A percentile compares a stretch with the other conserved stretches of the same genome.
Conservation (phyloP, 371 early-diverging fungal genomes). For the Fennellomyces sp. region DNA sequence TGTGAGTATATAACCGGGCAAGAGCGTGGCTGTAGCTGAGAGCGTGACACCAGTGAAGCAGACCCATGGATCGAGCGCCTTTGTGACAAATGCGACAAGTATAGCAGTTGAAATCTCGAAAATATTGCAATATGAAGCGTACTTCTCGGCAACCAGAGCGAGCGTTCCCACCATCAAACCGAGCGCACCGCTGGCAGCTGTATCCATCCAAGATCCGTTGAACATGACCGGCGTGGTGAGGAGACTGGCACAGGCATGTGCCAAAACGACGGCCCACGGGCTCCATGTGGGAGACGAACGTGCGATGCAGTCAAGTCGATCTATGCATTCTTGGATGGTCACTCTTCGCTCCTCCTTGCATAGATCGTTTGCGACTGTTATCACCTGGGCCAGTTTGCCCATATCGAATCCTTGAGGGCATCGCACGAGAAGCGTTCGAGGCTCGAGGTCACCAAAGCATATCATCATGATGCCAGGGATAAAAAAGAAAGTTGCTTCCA, state of each 20-base stretch:
- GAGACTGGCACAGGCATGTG: constrained; percentile 55
- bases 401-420: constrained; percentile 61
- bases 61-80: constrained; percentile 25
- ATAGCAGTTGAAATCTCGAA: constrained; percentile 45
- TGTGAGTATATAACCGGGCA: constrained; percentile 73
- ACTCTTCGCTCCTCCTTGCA: constrained; percentile 39
- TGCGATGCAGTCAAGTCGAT: constrained; percentile 40
- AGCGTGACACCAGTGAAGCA: constrained; percentile 32
- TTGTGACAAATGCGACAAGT: constrained; percentile 24
- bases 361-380: constrained; percentile 45
- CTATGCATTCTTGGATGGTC: constrained; percentile 48
- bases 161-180: constrained; percentile 58
- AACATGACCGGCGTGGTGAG: constrained; percentile 65
- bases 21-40: constrained; percentile 52
- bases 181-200: constrained; percentile 53
- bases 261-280: constrained; percentile 48
- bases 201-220: constrained; percentile 55
- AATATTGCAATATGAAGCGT: constrained; percentile 58
- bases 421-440: constrained; percentile 62
- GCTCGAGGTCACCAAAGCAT: constrained; percentile 60
- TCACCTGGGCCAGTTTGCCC: constrained; percentile 60
- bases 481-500: constrained; percentile 55
- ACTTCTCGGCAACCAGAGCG: constrained; percentile 58
- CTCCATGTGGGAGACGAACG: constrained; percentile 48
- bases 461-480: constrained; percentile 69